Evolutionary conservation across 495 filamentous ascomycete species (phyloP), one percentile per base, ranked within the genome.

Genomic region (Xylaria flabelliformis): DNA sequence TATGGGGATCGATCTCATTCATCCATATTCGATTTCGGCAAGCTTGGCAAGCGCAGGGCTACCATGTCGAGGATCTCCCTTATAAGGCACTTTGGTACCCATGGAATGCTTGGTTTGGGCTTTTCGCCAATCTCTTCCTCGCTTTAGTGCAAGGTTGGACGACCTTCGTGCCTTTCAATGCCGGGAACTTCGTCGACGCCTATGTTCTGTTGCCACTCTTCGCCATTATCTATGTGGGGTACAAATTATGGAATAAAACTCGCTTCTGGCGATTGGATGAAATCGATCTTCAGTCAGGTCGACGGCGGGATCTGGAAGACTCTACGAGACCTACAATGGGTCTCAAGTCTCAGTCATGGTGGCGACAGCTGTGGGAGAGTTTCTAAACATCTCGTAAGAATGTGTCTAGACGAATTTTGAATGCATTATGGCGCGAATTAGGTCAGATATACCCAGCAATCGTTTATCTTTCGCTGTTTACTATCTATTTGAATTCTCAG

Each of bases 131-230:
- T 68, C 73, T 90, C 8, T 92, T 92, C 77, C 79, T 92, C 21
- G 82, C 91, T 1, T 83, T 93, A 24, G 87, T 92, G 69, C 89
- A 91, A 78, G 89, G 89, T n/a, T 87, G 81, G 84, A 75, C 81
- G 13, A 84, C 79, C n/a, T 79, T 87, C 19, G 77, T 81, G 1
- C 90, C 90, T 0, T 92, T 89, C 69, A 84, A 84, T 50, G 85
- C 84, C 2, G 85, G 84, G 3, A 82, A 85, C 29, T 91, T 93
- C 74, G 88, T 93, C 15, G 87, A 90, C 64, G 89, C 87, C 29
- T 93, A 93, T 75, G 89, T 93, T 70, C 77, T 92, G 7, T 73
- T 93, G 24, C 90, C 90, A 3, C 84, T 93, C 0, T 93, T 91
- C 72, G 81, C 83, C 10, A 68, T 91, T 8, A 88, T 92, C 61